Conservation (phyloP, 148 eudicot genomes). For the Persicaria tinctoria region DNA sequence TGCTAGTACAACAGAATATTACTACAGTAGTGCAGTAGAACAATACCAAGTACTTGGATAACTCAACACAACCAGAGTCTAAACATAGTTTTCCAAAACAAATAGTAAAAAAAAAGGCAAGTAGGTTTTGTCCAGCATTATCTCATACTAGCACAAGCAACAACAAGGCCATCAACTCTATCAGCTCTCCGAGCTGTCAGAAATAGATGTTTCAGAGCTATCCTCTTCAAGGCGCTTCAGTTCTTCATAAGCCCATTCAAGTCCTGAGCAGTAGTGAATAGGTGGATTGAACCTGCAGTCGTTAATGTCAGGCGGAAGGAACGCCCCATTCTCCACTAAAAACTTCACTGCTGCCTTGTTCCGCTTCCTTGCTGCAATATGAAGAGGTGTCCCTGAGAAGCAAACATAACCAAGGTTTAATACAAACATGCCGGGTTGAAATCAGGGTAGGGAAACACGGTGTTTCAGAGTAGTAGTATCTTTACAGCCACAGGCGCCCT, state of each 20-base stretch:
- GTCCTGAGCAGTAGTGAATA: slow-evolving; percentile 89
- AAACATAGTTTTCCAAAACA: no score
- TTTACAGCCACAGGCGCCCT: slow-evolving; percentile 95
- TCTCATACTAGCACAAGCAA: background rate
- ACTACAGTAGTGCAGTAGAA: no score
- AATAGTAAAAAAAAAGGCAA: background rate
- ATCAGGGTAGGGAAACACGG: background rate
- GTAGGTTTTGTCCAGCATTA: background rate
- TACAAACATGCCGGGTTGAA: no score
- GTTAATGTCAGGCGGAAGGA: slow-evolving; percentile 78
- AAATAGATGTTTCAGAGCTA: slow-evolving; percentile 1
- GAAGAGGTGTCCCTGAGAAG: slow-evolving; percentile 91
- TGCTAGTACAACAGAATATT: no score
- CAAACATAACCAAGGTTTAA: background rate
- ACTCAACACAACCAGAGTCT: no score
- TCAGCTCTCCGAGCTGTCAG: slow-evolving; percentile 8
- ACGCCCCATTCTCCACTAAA: slow-evolving; percentile 87
- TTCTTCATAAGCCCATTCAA: slow-evolving; percentile 98
- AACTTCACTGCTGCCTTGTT: slow-evolving; percentile 76
- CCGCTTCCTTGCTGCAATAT: slow-evolving; percentile 83
- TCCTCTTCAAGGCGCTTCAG: slow-evolving; percentile 52
- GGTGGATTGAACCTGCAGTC: slow-evolving; percentile 95
- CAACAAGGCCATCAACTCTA: background rate
- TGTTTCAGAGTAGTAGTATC: slow-evolving; percentile 10
- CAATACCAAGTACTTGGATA: no score